phyloP scores from a whole-genome alignment of 352 stramenopile genomes.

The Globisporangium cylindrosporum region DNA sequence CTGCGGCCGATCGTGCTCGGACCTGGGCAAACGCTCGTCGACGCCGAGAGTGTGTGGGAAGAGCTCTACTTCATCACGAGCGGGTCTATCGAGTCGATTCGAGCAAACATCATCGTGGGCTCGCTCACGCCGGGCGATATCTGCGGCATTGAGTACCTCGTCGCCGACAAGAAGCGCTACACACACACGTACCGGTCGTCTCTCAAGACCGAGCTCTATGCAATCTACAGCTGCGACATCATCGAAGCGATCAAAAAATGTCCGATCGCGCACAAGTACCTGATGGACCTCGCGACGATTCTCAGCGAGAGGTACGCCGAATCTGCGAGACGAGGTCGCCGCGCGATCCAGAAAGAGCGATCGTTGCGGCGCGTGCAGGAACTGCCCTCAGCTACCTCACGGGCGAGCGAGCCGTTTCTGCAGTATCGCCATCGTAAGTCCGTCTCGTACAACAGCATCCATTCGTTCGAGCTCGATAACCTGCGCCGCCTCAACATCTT shows the following conservation, averaged over 20 bases:
- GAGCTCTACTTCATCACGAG: constrained; percentile 72
- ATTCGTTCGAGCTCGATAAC: constrained; percentile 37
- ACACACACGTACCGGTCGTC: constrained; percentile 63
- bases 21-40: constrained; percentile 55
- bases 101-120: constrained; percentile 54
- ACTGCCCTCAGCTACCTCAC: constrained; percentile 3
- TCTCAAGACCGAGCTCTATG: constrained; percentile 64
- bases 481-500: constrained; percentile 28
- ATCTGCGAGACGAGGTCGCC: constrained; percentile 40
- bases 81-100: constrained; percentile 57
- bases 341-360: constrained; percentile 41
- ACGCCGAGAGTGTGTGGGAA: constrained; percentile 79
- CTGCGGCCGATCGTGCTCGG: constrained; percentile 64
- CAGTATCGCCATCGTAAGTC: constrained; percentile 71
- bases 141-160: constrained; percentile 76
- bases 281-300: constrained; percentile 61
- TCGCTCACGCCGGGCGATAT: constrained; percentile 64
- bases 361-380: constrained; percentile 10
- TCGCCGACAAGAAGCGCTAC: constrained; percentile 48
- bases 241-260: constrained; percentile 58
- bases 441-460: constrained; percentile 33
- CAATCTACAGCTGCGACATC: constrained; percentile 62
- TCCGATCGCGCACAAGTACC: constrained; percentile 59
- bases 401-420: constrained; percentile 38
- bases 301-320: constrained; percentile 57